Conservation (phyloP, 768 basidiomycete genomes). For the Amyloporia xantha region DNA sequence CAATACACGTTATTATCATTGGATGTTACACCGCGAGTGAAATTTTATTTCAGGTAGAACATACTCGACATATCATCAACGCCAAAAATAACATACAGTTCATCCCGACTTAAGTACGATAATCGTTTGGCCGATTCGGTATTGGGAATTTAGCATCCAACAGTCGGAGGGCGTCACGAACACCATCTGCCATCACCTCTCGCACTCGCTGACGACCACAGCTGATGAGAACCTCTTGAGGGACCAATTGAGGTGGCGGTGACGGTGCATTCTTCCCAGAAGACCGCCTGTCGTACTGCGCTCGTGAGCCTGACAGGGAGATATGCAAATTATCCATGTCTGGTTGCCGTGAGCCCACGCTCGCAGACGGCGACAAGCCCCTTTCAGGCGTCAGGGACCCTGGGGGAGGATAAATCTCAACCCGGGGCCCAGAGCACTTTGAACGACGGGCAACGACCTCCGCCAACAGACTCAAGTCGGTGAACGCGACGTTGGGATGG, state of each 20-base stretch:
- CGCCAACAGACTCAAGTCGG: conserved; percentile 77
- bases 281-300: conserved; percentile 35
- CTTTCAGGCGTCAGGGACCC: conserved; percentile 45
- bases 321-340: conserved; percentile 31
- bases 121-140: conserved; percentile 1
- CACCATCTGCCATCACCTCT: conserved; percentile 67
- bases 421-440: conserved; percentile 65
- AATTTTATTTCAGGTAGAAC: too few relatives aligned
- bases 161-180: conserved; percentile 67
- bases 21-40: too few relatives aligned
- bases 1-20: too few relatives aligned
- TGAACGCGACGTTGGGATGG: conserved; percentile 84
- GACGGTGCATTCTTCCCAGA: conserved; percentile 30
- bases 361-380: conserved; percentile 27
- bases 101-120: not conserved
- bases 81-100: too few relatives aligned
- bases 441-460: conserved; percentile 84
- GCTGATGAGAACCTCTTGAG: conserved; percentile 53
- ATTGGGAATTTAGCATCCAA: conserved; percentile 44
- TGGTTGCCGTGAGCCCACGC: conserved; percentile 3
- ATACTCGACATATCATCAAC: too few relatives aligned
- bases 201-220: conserved; percentile 56
- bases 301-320: conserved; percentile 48
- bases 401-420: conserved; percentile 50
- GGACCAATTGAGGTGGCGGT: conserved; percentile 47